Percentiles rank a stretch among this genome's conserved stretches.
Conservation (phyloP, 108 stramenopile species). For the Nannochloropsis oceanica region DNA sequence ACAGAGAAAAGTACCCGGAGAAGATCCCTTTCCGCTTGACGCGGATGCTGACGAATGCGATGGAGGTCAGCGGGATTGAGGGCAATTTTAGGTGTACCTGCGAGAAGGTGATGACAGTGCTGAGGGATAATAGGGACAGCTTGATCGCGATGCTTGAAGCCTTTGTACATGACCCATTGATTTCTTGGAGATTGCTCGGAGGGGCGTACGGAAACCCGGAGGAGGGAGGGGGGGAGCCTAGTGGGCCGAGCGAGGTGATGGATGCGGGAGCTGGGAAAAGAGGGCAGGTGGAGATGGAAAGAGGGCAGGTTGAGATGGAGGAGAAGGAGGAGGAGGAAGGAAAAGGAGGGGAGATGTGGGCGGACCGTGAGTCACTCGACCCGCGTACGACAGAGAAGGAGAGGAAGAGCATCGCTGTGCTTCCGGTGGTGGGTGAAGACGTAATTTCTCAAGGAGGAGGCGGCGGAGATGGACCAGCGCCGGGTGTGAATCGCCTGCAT, state of each 20-base stretch:
- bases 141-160: slow-evolving; percentile 97
- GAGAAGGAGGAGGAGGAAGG: slow-evolving; percentile 38
- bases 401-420: no score
- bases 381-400: no score
- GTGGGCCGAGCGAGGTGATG: neutral
- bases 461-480: no score
- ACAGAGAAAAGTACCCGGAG: slow-evolving; percentile 94
- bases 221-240: neutral
- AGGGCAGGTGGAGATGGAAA: slow-evolving; percentile 34
- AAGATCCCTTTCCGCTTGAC: slow-evolving; percentile 96
- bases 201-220: slow-evolving; percentile 20
- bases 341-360: neutral
- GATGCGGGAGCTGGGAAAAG: neutral
- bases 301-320: slow-evolving; percentile 21
- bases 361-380: no score
- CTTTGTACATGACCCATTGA: slow-evolving; percentile 98
- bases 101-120: slow-evolving; percentile 83
- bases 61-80: slow-evolving; percentile 94
- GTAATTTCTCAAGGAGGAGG: no score
- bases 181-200: slow-evolving; percentile 82
- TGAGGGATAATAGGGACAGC: slow-evolving; percentile 84
- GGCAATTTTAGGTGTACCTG: slow-evolving; percentile 92
- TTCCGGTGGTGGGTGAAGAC: no score
- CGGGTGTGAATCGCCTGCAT: no score
- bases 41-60: slow-evolving; percentile 96